Conservation (phyloP, 768 basidiomycete species). For the Hortiboletus campestris region DNA sequence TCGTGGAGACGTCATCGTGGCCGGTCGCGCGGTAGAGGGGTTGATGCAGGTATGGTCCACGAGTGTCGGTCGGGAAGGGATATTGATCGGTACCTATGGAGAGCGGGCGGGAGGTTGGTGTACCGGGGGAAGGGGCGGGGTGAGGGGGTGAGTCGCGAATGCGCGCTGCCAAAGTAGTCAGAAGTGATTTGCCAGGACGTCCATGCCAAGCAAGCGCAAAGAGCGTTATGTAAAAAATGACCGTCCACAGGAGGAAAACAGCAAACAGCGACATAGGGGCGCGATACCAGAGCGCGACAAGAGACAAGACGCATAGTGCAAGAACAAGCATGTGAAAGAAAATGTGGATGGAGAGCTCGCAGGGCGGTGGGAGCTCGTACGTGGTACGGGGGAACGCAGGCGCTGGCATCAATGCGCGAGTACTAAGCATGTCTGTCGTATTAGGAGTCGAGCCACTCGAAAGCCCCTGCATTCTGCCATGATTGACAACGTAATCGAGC, state of each 20-base stretch:
- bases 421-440: constrained; percentile 49
- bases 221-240: constrained; percentile 55
- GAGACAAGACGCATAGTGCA: constrained; percentile 53
- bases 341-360: constrained; percentile 44
- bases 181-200: constrained; percentile 53
- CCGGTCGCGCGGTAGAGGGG: constrained; percentile 54
- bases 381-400: constrained; percentile 22
- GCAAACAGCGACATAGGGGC: constrained; percentile 56
- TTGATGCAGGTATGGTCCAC: constrained; percentile 68
- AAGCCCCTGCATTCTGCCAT: constrained; percentile 42
- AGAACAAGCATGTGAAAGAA: constrained; percentile 59
- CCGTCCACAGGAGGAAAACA: constrained; percentile 62
- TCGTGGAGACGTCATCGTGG: constrained; percentile 41
- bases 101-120: constrained; percentile 39
- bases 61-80: constrained; percentile 43
- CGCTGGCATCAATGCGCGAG: constrained; percentile 35
- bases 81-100: constrained; percentile 42
- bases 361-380: constrained; percentile 36
- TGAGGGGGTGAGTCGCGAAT: constrained; percentile 37
- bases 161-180: constrained; percentile 48
- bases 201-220: constrained; percentile 56
- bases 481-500: constrained; percentile 65
- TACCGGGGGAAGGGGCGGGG: constrained; percentile 33
- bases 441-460: constrained; percentile 47
- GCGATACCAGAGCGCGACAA: constrained; percentile 57